These are phyloP conservation scores for Plasmodium knowlesi DNA, from an alignment of 169 alveolate species.

Conservation along the genomic window DNA sequence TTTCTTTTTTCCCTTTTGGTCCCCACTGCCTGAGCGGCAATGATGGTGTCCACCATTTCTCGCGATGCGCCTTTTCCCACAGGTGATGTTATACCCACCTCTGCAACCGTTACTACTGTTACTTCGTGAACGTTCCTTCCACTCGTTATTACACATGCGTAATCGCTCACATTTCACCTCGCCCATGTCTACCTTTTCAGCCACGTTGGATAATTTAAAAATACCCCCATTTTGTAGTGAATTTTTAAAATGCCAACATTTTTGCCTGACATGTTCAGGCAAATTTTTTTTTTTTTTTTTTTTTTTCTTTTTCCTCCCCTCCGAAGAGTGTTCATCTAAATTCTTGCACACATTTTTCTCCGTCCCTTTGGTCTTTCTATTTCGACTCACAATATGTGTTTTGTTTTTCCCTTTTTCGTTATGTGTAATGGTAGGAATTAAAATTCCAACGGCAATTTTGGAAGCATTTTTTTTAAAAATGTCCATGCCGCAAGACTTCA, in stretches of 20 bases:
- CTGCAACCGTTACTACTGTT: not conserved
- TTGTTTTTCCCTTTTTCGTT: not conserved
- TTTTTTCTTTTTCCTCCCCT: not conserved
- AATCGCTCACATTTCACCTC: not conserved
- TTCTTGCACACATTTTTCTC: not conserved
- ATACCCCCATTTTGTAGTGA: conserved; percentile 7
- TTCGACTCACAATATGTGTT: not conserved
- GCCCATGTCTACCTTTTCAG: conserved; percentile 6
- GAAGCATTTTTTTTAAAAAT: not conserved
- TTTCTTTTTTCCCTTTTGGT: not conserved
- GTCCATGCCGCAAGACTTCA: conserved; percentile 17
- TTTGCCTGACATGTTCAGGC: not conserved
- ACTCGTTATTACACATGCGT: not conserved
- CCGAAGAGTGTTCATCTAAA: not conserved
- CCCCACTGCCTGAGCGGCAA: not conserved
- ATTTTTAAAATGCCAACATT: conserved; percentile 9
- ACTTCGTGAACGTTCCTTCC: not conserved
- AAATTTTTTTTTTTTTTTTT: not conserved
- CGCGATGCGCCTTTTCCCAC: not conserved
- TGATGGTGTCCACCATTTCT: not conserved
- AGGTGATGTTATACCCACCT: not conserved
- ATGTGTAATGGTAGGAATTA: not conserved
- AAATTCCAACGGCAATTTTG: not conserved
- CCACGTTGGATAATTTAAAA: conserved; percentile 2
- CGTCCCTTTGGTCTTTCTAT: not conserved